Evolutionary conservation across 805 yeast species (phyloP), one percentile per base, ranked within the genome.

Genomic region (Ogataea degrootiae): DNA sequence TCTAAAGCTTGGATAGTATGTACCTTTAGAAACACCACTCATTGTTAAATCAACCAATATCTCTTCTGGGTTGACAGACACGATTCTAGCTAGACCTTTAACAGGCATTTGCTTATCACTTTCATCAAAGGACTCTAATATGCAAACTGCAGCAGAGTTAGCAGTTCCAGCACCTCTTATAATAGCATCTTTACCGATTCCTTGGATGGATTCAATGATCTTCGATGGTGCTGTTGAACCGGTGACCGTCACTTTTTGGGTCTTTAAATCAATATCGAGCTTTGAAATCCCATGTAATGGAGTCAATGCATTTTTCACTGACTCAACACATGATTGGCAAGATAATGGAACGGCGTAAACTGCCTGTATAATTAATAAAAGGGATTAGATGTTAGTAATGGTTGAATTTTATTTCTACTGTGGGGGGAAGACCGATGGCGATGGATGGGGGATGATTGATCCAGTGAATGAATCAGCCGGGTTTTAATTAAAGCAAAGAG

Each of bases 111-210:
- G 62, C 16, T 53, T 49, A 53, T 76, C 78, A 26, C 67, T 68
- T 2, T 70, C 68, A 43, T 72, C 79, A 57, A 84, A 85, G 17
- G 85, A 76, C 62, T 92, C 98, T 47, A 91, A 67, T 42, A 91
- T 91, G 54, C 94, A 82, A 33, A 91, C 98, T 0, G 96, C 97
- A 0, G 97, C 96, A 17, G 87, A 77, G 63, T 91, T 84, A 16
- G 95, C 84, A 48, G 72, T 75, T 3, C 97, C 97, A 0, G 96
- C 81, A 6, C 98, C 98, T 50, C 98, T 74, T 22, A 92, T 85
- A 53, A 92, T 87, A 4, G 96, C 96, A 60, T 92, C 97, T 53
- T 82, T 79, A 1, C 97, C 97, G 3, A 83, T 81, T 2, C 60
- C 60, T 63, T 85, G 91, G 47, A 92, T 78, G 0, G 86, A 78